Evolutionary conservation across 306 rosid species (phyloP), one percentile per base, ranked within the genome.

Genomic region (Spatholobus suberectus): DNA sequence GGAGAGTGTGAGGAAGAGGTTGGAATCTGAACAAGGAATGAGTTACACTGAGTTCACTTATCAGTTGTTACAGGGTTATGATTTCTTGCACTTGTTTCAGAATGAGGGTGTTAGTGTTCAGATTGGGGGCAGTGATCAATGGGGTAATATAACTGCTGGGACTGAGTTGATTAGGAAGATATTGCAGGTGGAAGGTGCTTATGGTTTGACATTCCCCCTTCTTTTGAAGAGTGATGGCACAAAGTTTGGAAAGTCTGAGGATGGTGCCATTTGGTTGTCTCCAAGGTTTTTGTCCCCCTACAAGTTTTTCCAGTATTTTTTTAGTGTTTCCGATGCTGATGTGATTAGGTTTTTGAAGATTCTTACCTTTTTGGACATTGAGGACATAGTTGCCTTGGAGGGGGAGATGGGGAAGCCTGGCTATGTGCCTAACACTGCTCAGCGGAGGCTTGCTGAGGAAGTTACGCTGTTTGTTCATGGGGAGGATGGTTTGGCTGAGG

Each of bases 101-200:
- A 88, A 88, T 65, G 89, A 93, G 57, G 96, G 99, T 5, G 90
- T 93, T 71, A 90, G 10, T 87, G 99, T 92, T 83, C 99, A 96
- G 81, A 90, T 96, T 75, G 99, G 99, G 27, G 99, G 99, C 8
- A 93, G 97, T 54, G 98, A 96, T 85, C 99, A 96, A 65, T 96
- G 99, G 99, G 99, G 99, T 9, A 96, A 96, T 75, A 96, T 96
- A 76, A 96, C 96, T 40, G 97, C 97, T 2, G 99, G 98, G 43
- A 96, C 99, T 13, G 99, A 96, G 67, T 88, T 96, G 54, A 91
- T 96, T 82, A 80, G 94, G 41, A 96, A 93, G 87, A 88, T 92
- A 63, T 81, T 96, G 49, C 92, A 83, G 32, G 91, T 76, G 0
- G 97, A 96, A 71, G 94, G 92, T 6, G 92, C 95, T 0, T 88